Base-by-base conservation (phyloP, 371 early-diverging fungal species). In the Haplosporangium sp. region DNA sequence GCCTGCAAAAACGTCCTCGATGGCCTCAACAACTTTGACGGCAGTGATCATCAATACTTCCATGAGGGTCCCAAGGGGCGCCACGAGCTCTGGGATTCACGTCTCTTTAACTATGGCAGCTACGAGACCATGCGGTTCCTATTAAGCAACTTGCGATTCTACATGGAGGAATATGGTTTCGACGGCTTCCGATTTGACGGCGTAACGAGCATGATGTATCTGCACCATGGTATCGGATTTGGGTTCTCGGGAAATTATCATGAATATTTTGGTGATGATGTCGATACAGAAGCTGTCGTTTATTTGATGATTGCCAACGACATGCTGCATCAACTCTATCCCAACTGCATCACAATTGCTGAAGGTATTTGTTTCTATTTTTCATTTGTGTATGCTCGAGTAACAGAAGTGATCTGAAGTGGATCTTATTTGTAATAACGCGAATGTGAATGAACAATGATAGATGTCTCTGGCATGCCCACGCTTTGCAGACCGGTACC, bases 101-200 rank as follows among this genome's bases (percentile, higher is more conserved):
- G 98, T 9, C 83, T 98, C 41, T 98, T 98, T 86, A 97, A 98
- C 86, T 98, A 98, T 76, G 91, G 92, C 6, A 86, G 87, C 81
- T 92, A 92, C 75, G 98, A 98, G 77, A 93, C 94, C 7, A 80
- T 95, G 77, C 92, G 97, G 7, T 98, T 96, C 88, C 83, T 98
- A 62, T 86, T 98, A 67, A 96, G 96, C 66, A 98, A 98, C 79
- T 81, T 97, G 72, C 87, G 96, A 37, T 97, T 91, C 83, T 98
- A 95, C 91, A 84, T 97, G 82, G 92, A 93, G 38, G 94, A 93
- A 64, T 98, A 89, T 74, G 83, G 85, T 12, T 95, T 98, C 80
- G 98, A 98, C 76, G 98, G 98, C 18, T 98, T 97, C 91, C 90
- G 98, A 42, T 98, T 98, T 71, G 98, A 98, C 82, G 98, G 98